Evolutionary conservation across 2,329 filamentous ascomycete genomes (phyloP).

Genomic region (Exophiala aquamarina): DNA sequence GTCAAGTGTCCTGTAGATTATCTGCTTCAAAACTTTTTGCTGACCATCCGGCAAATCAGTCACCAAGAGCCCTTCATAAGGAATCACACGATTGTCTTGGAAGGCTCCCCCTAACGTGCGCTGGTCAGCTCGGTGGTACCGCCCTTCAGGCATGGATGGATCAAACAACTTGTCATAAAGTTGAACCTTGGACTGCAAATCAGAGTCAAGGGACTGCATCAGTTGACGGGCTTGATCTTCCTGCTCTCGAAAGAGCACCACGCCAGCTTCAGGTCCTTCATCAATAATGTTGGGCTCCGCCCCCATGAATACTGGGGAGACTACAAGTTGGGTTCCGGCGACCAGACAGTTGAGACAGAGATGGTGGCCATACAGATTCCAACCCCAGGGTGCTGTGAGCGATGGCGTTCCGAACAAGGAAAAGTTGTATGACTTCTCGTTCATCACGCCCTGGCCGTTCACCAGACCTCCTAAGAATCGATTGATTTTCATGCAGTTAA

Average conservation of each 20-base stretch:
- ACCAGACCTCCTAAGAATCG: conserved; percentile 5
- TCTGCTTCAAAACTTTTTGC: too few relatives aligned
- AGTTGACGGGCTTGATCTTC: conserved; percentile 3
- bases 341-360: conserved; percentile 8
- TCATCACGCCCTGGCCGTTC: background rate
- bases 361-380: conserved; percentile 13
- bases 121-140: conserved; percentile 8
- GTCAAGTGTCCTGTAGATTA: too few relatives aligned
- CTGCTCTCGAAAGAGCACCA: conserved; percentile 6
- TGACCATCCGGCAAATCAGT: conserved; percentile 43
- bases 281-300: conserved; percentile 14
- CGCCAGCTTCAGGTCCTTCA: conserved; percentile 5
- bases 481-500: conserved; percentile 5
- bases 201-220: too few relatives aligned
- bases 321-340: conserved; percentile 4
- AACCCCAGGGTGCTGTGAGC: conserved; percentile 8
- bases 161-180: too few relatives aligned
- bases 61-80: conserved; percentile 66
- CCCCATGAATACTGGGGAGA: conserved; percentile 12
- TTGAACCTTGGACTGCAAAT: too few relatives aligned
- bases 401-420: conserved; percentile 9
- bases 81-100: conserved; percentile 60
- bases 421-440: background rate
- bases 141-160: conserved; percentile 1
- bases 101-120: conserved; percentile 11